Evolutionary conservation across 306 rosid genomes (phyloP).

Genomic region (Hippophae rhamnoides): DNA sequence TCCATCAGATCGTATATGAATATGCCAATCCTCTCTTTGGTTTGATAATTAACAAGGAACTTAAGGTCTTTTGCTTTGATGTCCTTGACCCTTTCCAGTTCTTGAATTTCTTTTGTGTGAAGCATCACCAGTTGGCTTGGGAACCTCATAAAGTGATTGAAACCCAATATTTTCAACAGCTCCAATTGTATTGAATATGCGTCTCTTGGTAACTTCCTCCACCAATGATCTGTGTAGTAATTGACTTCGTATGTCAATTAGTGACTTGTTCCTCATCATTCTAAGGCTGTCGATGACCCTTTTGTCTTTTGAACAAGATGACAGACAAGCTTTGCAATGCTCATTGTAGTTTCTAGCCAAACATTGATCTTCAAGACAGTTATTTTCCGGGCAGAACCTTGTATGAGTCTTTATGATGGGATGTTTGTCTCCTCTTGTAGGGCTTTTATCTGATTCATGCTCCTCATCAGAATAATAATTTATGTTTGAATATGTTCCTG

Average conservation of each 20-base stretch:
- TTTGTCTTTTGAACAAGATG: constrained; percentile 7
- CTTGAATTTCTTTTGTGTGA: too few relatives aligned
- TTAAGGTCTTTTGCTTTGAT: not conserved
- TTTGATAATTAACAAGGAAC: not conserved
- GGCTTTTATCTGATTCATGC: constrained; percentile 25
- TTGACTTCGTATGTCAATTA: constrained; percentile 41
- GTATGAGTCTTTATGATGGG: constrained; percentile 30
- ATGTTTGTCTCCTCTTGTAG: constrained; percentile 13
- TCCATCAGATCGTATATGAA: not conserved
- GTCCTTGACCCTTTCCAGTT: not conserved
- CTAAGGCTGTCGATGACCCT: constrained; percentile 8
- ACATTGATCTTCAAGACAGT: constrained; percentile 1
- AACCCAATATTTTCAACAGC: constrained; percentile 64
- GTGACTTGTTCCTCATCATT: constrained; percentile 31
- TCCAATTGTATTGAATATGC: constrained; percentile 51
- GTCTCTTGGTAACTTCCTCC: constrained; percentile 49
- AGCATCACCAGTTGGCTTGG: too few relatives aligned
- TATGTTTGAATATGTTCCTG: constrained; percentile 43
- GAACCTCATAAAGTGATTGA: constrained; percentile 1
- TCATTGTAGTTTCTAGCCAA: constrained; percentile 6
- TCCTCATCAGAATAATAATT: constrained; percentile 37
- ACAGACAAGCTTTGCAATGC: constrained; percentile 6
- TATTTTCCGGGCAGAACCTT: constrained; percentile 57
- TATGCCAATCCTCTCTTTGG: not conserved
- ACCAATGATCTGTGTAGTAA: constrained; percentile 42